Percentiles rank a stretch among this genome's conserved stretches.
Conservation (phyloP, 805 yeast genomes). For the Candida pseudofarinosa region DNA sequence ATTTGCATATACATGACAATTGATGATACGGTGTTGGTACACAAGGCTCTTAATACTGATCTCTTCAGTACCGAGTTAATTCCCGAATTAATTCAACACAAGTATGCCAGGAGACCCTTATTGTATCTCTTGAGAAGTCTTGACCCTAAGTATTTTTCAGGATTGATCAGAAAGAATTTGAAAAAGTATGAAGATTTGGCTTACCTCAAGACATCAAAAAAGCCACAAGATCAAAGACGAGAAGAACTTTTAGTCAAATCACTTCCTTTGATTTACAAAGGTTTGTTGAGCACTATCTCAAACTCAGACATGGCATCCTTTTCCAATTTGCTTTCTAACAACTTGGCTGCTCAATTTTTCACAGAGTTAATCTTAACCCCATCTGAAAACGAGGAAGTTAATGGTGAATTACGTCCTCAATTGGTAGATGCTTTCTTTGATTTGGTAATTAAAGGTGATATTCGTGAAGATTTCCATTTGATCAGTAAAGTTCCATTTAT, state of each 20-base stretch:
- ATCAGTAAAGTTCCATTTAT: conserved; percentile 65
- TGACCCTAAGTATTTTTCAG: conserved; percentile 79
- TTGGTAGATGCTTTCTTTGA: conserved; percentile 56
- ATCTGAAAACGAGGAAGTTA: conserved; percentile 35
- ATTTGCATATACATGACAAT: conserved; percentile 77
- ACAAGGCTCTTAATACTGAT: conserved; percentile 66
- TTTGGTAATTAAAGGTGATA: conserved; percentile 58
- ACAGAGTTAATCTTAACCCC: conserved; percentile 60
- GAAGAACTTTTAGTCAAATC: conserved; percentile 61
- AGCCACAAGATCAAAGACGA: conserved; percentile 75
- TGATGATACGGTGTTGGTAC: conserved; percentile 85
- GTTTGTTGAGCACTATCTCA: conserved; percentile 34
- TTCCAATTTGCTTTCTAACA: conserved; percentile 53
- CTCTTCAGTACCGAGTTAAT: conserved; percentile 45
- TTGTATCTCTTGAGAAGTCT: conserved; percentile 74
- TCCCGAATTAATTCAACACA: conserved; percentile 57
- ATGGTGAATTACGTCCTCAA: conserved; percentile 37
- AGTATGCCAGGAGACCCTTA: conserved; percentile 85
- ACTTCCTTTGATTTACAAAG: conserved; percentile 58
- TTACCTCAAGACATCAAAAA: conserved; percentile 68
- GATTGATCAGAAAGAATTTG: conserved; percentile 57
- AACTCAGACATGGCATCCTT: conserved; percentile 39
- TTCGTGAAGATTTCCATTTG: conserved; percentile 62
- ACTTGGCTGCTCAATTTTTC: conserved; percentile 79
- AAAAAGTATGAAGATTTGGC: conserved; percentile 55